A percentile compares a stretch with the other conserved stretches of the same genome.
Conservation (phyloP, 2,329 filamentous ascomycete genomes). For the Raffaelea albimanens region DNA sequence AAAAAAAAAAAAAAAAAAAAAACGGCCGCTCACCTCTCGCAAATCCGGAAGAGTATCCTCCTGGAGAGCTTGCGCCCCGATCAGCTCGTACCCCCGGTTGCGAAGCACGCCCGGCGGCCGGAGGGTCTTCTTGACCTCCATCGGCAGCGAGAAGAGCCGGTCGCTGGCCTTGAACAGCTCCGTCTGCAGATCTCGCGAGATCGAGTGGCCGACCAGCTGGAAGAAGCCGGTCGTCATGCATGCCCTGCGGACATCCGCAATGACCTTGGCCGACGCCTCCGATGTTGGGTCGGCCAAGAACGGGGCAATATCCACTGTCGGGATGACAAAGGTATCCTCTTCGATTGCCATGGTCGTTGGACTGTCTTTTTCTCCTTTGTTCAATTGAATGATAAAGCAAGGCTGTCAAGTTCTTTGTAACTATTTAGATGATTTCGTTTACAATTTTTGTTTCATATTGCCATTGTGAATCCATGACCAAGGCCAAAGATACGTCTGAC, state of each 20-base stretch:
- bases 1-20: constrained; percentile 22
- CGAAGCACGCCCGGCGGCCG: constrained; percentile 12
- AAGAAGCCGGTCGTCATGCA: constrained; percentile 22
- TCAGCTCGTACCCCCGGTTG: constrained; percentile 40
- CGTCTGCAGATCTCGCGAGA: constrained; percentile 15
- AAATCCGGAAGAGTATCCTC: constrained; percentile 33
- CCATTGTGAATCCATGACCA: too few species aligned
- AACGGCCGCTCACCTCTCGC: constrained; percentile 15
- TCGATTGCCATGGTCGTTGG: background rate
- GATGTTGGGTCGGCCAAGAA: constrained; percentile 21
- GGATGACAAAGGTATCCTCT: constrained; percentile 12
- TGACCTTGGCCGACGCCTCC: constrained; percentile 17
- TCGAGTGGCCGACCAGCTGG: constrained; percentile 18
- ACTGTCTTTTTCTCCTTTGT: too few species aligned
- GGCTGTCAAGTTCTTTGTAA: too few species aligned
- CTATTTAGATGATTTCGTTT: too few species aligned
- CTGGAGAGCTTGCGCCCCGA: constrained; percentile 35
- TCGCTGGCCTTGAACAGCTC: constrained; percentile 20
- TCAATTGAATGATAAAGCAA: too few species aligned
- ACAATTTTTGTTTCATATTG: too few species aligned
- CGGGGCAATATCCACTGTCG: constrained; percentile 23
- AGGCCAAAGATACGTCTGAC: too few species aligned
- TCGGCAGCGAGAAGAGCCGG: constrained; percentile 37
- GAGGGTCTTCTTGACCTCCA: constrained; percentile 33
- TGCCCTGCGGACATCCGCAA: constrained; percentile 21